These are phyloP conservation scores for Kitagawia praeruptora DNA, from an alignment of 129 eudicot genomes.

Conservation along the genomic window DNA sequence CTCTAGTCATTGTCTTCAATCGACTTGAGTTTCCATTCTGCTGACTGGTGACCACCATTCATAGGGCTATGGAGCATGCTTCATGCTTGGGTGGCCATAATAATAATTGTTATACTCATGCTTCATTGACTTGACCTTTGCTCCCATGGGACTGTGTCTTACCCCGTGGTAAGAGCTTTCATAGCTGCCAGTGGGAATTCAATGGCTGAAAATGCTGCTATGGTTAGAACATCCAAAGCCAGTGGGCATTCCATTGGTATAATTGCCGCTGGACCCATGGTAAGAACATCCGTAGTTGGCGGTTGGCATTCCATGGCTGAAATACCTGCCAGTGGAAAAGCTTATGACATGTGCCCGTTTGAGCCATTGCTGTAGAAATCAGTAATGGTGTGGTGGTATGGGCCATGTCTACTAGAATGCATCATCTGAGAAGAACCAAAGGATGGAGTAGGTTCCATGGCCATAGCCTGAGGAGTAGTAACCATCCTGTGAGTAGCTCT, in stretches of 20 bases:
- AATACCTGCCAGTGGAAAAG: neutral
- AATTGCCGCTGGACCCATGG: constrained; percentile 11
- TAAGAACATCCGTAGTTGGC: constrained; percentile 19
- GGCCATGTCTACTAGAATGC: constrained; percentile 20
- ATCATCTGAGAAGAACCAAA: constrained; percentile 12
- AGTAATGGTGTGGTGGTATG: constrained; percentile 16
- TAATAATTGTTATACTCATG: constrained; percentile 18
- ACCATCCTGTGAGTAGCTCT: constrained; percentile 29
- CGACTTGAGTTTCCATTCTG: constrained; percentile 33
- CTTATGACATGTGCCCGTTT: constrained; percentile 2
- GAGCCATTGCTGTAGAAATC: constrained; percentile 23
- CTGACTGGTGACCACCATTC: constrained; percentile 24
- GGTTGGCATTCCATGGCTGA: constrained; percentile 10
- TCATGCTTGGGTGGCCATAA: constrained; percentile 21
- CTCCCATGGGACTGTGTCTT: constrained; percentile 20
- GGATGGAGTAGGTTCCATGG: constrained; percentile 11
- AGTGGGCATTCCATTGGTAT: constrained; percentile 6
- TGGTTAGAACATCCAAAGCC: constrained; percentile 21
- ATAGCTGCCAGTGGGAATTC: constrained; percentile 17
- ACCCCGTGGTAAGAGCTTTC: constrained; percentile 19
- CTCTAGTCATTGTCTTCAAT: constrained; percentile 32
- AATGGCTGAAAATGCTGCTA: neutral
- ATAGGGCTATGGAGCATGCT: constrained; percentile 10
- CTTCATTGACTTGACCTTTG: constrained; percentile 2
- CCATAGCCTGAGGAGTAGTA: constrained; percentile 13